phyloP scores from a whole-genome alignment of 768 basidiomycete genomes.

The Lactarius trivialis region DNA sequence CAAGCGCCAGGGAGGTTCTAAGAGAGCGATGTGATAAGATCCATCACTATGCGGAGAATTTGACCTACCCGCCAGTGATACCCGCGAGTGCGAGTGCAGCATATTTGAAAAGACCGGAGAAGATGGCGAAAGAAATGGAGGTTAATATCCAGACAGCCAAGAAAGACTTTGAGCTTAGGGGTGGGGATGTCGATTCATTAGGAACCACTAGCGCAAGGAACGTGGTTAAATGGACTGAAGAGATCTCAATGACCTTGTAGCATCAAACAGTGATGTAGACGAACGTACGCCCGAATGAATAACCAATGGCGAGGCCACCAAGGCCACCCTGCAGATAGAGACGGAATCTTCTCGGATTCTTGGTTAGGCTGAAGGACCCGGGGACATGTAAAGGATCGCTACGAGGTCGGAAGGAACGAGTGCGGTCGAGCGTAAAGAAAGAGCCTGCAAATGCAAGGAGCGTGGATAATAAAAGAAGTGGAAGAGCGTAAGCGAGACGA shows the following conservation, averaged over 20 bases:
- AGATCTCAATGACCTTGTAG: not conserved
- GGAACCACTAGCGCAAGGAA: slow-evolving; percentile 55
- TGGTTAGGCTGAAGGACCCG: slow-evolving; percentile 15
- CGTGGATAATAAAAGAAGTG: slow-evolving; percentile 53
- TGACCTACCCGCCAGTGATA: slow-evolving; percentile 48
- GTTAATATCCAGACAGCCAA: slow-evolving; percentile 55
- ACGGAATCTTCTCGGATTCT: slow-evolving; percentile 27
- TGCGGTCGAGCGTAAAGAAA: slow-evolving; percentile 64
- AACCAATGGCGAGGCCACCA: slow-evolving; percentile 55
- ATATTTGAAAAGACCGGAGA: slow-evolving; percentile 50
- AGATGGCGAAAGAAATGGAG: slow-evolving; percentile 39
- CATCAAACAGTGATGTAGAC: slow-evolving; percentile 9
- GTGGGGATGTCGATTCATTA: slow-evolving; percentile 38
- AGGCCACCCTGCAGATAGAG: slow-evolving; percentile 54
- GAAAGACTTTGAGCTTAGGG: slow-evolving; percentile 46
- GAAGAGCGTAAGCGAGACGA: slow-evolving; percentile 50
- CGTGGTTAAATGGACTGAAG: slow-evolving; percentile 50
- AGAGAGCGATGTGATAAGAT: not conserved
- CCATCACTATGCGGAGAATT: not conserved
- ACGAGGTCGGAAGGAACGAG: slow-evolving; percentile 50
- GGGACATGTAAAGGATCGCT: slow-evolving; percentile 31
- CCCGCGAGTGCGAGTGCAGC: slow-evolving; percentile 44
- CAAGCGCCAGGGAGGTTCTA: slow-evolving; percentile 43
- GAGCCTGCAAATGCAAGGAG: slow-evolving; percentile 60
- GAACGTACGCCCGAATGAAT: slow-evolving; percentile 50